Evolutionary conservation across 257 asterid species (phyloP), one percentile per base, ranked within the genome.

Genomic region (Ophiorrhiza pumila): DNA sequence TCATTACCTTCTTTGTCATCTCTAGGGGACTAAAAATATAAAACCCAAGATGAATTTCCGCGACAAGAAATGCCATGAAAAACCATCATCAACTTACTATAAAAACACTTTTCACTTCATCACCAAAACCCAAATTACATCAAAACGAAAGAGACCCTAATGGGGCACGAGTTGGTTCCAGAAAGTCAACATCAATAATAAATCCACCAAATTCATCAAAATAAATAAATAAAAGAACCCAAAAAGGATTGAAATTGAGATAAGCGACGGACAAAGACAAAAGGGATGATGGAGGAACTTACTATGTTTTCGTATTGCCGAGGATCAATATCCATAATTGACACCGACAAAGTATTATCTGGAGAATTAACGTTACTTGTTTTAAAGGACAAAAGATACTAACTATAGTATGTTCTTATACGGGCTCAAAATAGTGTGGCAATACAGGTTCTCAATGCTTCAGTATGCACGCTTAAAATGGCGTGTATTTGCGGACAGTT

Each of bases 321-420:
- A 55, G 84, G 88, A 81, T 84, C 85, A 77, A 74, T 57, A 71
- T 84, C 88, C 88, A 84, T 84, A 45, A 42, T 66, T 69, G 43
- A 7, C 31, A 59, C 77, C 56, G 79, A 55, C 73, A 37, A 58
- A 18, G 37, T 47, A 31, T 49, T 77, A 65, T 69, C 63, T 27
- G 75, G 57, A 68, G 45, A 64, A 57, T 31, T 23, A 37, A 39
- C 29, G 67, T 55, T 15, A 32, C 70, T 70, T 42, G 7, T 50
- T n/a, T 7, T 47, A 47, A 50, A 52, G 23, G 59, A 7, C 12
- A 20, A 47, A 41, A 17, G n/a, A 27, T 5, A 34, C 69, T n/a
- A 20, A 10, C 2, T 11, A n/a, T n/a, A 32, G 9, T 31, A 25
- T 23, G 32, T 27, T 50, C 20, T 52, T 50, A 31, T 7, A 34